Evolutionary conservation across 2,329 filamentous ascomycete species (phyloP).

Genomic region (Penicillium corylophilum): DNA sequence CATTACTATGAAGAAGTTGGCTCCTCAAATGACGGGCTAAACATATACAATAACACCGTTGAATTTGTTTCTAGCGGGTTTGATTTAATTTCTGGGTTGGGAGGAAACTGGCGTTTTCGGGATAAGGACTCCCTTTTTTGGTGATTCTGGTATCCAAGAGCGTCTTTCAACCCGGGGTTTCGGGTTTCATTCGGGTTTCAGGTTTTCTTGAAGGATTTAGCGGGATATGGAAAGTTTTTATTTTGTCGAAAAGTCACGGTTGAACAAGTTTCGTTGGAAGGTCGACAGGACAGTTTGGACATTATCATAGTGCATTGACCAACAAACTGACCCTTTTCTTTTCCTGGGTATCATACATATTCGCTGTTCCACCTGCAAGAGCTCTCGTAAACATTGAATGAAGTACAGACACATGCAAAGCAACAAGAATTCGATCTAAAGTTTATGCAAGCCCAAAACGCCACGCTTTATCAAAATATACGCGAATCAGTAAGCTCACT

Average conservation of each 20-base stretch:
- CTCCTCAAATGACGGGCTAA: slow-evolving; percentile 38
- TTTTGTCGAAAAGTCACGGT: neutral
- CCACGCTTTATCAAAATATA: slow-evolving; percentile 20
- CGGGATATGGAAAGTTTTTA: slow-evolving; percentile 1
- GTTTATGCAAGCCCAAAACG: slow-evolving; percentile 13
- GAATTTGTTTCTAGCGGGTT: slow-evolving; percentile 14
- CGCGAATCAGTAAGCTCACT: neutral
- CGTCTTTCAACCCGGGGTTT: neutral
- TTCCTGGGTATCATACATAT: slow-evolving; percentile 12
- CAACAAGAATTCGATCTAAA: neutral
- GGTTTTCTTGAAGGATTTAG: slow-evolving; percentile 6
- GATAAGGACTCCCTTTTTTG: slow-evolving; percentile 1
- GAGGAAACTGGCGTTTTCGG: slow-evolving; percentile 17
- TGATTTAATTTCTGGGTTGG: slow-evolving; percentile 9
- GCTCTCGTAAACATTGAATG: neutral
- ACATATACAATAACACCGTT: neutral
- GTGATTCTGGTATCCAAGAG: neutral
- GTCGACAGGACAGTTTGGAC: neutral
- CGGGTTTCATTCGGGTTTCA: neutral
- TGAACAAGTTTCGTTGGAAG: neutral
- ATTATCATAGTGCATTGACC: slow-evolving; percentile 1
- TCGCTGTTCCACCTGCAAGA: neutral
- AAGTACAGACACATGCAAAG: neutral
- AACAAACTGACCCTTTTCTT: neutral
- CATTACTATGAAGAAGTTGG: slow-evolving; percentile 43